Base-by-base conservation (phyloP, 1,284 basidiomycete species). In the Exobasidium cylindrosporum region DNA sequence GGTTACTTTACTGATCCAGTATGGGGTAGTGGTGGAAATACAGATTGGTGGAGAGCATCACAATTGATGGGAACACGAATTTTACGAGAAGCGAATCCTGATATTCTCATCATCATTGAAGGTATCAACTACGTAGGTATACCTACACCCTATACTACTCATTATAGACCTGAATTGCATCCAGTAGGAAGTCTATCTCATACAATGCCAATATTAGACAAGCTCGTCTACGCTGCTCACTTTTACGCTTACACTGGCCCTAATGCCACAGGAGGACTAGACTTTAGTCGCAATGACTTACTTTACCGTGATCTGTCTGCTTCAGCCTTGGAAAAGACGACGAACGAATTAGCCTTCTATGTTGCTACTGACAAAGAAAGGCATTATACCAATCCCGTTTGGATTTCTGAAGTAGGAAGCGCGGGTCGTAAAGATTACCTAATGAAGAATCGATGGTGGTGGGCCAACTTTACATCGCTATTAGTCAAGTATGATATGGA, bases 91-190 rank as follows among this genome's bases (percentile, higher is more conserved):
- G 62, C 59, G 5, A 61, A 57, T 45, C 35, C 44, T 1, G 57
- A 64, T 47, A 29, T 64, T 17, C 40, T 64, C 28, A 64, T 64
- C 54, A 49, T 64, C 28, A 28, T 64, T 50, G 62, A 61, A 29
- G 62, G 61, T 44, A 61, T 64, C 52, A 64, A 61, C 46, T 64
- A n/a, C 11, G 62, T 64, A 21, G 62, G 62, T n/a, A 57, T 64
- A 40, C 62, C 62, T 14, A 35, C 50, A 2, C 17, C 26, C 2
- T 56, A 32, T n/a, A 23, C 23, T 10, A 30, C 43, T 4, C 62
- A 61, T 45, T 61, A 49, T 6, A 58, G 62, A 40, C 62, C 62
- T 10, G 54, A 56, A 47, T 56, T 64, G 3, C 29, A 35, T 3
- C 62, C 58, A 7, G 62, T 61, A 13, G n/a, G 17, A 14, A 10